Evolutionary conservation across 495 filamentous ascomycete species (phyloP).

Genomic region (Trichoderma parareesei): DNA sequence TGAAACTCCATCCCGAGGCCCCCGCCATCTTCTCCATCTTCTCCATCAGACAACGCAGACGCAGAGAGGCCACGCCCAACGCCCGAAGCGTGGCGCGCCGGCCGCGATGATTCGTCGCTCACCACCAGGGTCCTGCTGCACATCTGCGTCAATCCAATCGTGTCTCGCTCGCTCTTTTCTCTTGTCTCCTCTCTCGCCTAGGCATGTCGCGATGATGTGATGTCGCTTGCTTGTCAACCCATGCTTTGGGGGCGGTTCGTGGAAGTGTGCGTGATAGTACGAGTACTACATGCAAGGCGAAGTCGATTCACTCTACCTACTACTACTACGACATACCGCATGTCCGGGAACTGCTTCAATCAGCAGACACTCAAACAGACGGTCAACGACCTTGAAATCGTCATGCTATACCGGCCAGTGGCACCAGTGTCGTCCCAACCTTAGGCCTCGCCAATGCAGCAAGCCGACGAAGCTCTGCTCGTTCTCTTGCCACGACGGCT

Average conservation of each 20-base stretch:
- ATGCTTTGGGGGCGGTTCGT: background rate
- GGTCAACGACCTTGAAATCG: background rate
- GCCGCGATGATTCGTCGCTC: background rate
- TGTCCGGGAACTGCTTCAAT: background rate
- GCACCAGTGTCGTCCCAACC: too few species aligned
- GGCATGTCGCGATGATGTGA: conserved; percentile 1
- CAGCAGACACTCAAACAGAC: background rate
- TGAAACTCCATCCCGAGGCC: background rate
- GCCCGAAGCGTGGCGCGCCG: background rate
- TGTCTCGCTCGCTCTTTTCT: too few species aligned
- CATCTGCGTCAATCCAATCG: background rate
- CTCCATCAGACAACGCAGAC: background rate
- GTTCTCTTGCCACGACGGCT: background rate
- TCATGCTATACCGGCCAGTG: background rate
- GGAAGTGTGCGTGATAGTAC: background rate
- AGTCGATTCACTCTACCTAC: too few species aligned
- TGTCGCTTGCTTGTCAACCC: background rate
- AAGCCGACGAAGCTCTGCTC: background rate
- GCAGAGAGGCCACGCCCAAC: background rate
- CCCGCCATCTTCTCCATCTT: too few species aligned
- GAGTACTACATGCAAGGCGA: too few species aligned
- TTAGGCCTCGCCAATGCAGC: too few species aligned
- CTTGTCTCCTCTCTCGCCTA: too few species aligned
- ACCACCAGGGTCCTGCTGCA: background rate
- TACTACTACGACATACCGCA: too few species aligned